Conservation (phyloP, 805 yeast genomes). For the Wickerhamiella nectarea region DNA sequence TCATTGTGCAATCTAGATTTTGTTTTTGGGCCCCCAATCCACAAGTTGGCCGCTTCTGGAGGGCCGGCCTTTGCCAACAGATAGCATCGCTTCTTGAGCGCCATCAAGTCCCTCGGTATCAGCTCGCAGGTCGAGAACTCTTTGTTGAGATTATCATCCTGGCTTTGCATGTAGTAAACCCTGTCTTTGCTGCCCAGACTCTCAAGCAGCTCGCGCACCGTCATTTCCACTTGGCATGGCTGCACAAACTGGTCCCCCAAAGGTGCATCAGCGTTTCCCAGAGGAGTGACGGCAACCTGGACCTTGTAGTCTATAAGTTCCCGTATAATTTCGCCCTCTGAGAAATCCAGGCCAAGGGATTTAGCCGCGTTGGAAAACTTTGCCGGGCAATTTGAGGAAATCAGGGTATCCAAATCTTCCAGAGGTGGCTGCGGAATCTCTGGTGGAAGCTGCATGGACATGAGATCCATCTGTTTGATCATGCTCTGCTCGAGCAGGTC, state of each 20-base stretch:
- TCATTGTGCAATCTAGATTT: conserved; percentile 27
- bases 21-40: conserved; percentile 26
- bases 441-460: conserved; percentile 1
- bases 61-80: conserved; percentile 12
- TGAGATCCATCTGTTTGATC: conserved; percentile 5
- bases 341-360: neutral
- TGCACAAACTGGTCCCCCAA: conserved; percentile 23
- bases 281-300: conserved; percentile 25
- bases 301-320: conserved; percentile 4
- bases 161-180: conserved; percentile 28
- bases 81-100: conserved; percentile 11
- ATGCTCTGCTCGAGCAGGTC: conserved; percentile 4
- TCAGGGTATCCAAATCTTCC: neutral
- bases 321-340: conserved; percentile 4
- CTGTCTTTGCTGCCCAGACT: conserved; percentile 10
- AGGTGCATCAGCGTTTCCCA: conserved; percentile 30
- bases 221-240: conserved; percentile 21
- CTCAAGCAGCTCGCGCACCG: conserved; percentile 19
- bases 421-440: neutral
- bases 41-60: conserved; percentile 29
- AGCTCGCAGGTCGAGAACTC: conserved; percentile 16
- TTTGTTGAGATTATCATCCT: conserved; percentile 25
- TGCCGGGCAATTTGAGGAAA: conserved; percentile 4
- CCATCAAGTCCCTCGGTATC: conserved; percentile 1
- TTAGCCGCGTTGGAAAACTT: neutral